phyloP scores from a whole-genome alignment of 176 grass and related monocot genomes.

The Carex parvula region DNA sequence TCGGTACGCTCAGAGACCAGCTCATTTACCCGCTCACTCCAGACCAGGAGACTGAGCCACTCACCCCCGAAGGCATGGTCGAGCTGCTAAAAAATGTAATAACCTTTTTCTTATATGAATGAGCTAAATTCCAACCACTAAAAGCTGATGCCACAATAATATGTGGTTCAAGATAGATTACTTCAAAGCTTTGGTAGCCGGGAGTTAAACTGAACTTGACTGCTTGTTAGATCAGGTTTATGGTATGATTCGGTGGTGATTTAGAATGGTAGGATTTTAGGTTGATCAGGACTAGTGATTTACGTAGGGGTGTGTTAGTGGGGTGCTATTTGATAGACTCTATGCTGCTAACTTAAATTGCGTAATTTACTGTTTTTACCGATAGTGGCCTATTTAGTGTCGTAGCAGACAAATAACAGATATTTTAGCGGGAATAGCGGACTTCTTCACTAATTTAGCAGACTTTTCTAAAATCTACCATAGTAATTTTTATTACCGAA shows the following conservation, averaged over 20 bases:
- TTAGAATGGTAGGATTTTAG: not conserved
- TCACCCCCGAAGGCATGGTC: slow-evolving; percentile 75
- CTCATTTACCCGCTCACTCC: slow-evolving; percentile 90
- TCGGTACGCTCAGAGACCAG: slow-evolving; percentile 97
- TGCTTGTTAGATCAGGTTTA: not conserved
- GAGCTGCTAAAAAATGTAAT: slow-evolving; percentile 97
- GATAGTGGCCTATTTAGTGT: too few species aligned
- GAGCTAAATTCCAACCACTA: not conserved
- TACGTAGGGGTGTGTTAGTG: too few species aligned
- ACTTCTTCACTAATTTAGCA: too few species aligned
- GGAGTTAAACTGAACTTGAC: not conserved
- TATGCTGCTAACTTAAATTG: too few species aligned
- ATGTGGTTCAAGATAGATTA: slow-evolving; percentile 13
- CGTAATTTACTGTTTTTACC: too few species aligned
- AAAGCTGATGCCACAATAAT: not conserved
- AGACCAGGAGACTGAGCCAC: slow-evolving; percentile 77
- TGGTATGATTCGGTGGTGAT: not conserved
- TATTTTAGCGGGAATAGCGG: too few species aligned
- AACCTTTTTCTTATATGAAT: slow-evolving; percentile 17
- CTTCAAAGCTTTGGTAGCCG: not conserved
- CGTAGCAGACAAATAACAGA: too few species aligned
- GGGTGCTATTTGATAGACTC: too few species aligned
- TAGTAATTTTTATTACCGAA: too few species aligned
- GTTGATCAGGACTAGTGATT: not conserved
- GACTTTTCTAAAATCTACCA: too few species aligned